Conservation (phyloP, 495 filamentous ascomycete genomes). For the Penicillium robsamsonii region DNA sequence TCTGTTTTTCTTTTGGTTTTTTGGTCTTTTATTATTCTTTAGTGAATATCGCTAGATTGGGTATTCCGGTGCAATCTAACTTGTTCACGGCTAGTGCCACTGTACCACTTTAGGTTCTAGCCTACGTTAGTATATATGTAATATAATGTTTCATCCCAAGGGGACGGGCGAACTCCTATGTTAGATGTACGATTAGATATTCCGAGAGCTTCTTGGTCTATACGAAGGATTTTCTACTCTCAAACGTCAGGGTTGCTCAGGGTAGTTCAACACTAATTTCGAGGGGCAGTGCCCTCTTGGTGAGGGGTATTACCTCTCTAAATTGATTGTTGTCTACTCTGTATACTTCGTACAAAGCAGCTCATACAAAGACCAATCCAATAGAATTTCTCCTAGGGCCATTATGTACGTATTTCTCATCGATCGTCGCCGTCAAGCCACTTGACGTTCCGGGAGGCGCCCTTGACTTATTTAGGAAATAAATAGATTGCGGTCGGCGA, state of each 20-base stretch:
- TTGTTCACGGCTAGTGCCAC: too few species aligned
- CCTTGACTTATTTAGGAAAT: slow-evolving; percentile 5
- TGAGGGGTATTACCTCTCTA: not conserved
- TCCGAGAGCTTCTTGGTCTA: not conserved
- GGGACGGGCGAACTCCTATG: not conserved
- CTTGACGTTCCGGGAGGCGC: slow-evolving; percentile 9
- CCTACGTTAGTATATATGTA: not conserved
- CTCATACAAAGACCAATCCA: slow-evolving; percentile 2
- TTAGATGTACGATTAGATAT: slow-evolving; percentile 1
- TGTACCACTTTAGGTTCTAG: not conserved
- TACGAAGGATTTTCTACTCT: not conserved
- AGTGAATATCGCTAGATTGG: not conserved
- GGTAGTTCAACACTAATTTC: not conserved
- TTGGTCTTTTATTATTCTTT: not conserved
- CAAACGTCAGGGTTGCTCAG: not conserved
- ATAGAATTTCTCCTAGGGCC: slow-evolving; percentile 6
- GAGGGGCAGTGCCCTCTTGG: not conserved
- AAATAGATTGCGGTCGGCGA: not conserved
- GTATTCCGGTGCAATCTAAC: not conserved
- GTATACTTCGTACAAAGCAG: not conserved
- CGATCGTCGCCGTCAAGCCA: slow-evolving; percentile 15
- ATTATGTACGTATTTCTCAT: not conserved
- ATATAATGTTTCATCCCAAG: not conserved
- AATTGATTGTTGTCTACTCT: not conserved
- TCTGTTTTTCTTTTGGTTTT: not conserved